Evolutionary conservation across 768 basidiomycete species (phyloP).

Genomic region (Serpula lacrymans): DNA sequence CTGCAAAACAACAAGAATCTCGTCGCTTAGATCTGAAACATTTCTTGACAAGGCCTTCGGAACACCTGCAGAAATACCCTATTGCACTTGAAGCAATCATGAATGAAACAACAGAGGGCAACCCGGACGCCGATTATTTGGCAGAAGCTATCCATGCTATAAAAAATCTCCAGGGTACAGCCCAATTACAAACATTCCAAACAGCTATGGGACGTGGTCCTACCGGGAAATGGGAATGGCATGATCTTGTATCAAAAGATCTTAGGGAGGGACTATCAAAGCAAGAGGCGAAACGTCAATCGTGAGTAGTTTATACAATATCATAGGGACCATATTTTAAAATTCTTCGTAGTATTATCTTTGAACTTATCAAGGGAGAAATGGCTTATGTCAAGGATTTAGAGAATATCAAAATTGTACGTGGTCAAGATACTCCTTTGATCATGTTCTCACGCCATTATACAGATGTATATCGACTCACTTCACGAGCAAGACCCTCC

Average conservation of each 20-base stretch:
- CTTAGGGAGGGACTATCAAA: conserved; percentile 58
- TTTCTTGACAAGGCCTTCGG: conserved; percentile 57
- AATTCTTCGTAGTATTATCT: conserved; percentile 65
- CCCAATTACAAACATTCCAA: conserved; percentile 88
- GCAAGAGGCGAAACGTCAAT: conserved; percentile 78
- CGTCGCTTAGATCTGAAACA: conserved; percentile 61
- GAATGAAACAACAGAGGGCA: conserved; percentile 75
- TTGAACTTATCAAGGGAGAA: conserved; percentile 92
- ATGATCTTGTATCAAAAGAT: conserved; percentile 76
- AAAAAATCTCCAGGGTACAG: conserved; percentile 73
- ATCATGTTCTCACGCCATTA: not conserved
- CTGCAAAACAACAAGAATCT: conserved; percentile 49
- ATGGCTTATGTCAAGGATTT: conserved; percentile 94
- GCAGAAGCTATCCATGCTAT: conserved; percentile 83
- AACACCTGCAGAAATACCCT: conserved; percentile 69
- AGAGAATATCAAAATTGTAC: conserved; percentile 76
- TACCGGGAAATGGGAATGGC: conserved; percentile 85
- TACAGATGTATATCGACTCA: conserved; percentile 78
- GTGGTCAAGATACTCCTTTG: conserved; percentile 15
- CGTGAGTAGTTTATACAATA: conserved; percentile 46
- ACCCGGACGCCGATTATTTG: conserved; percentile 81
- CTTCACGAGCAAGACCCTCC: conserved; percentile 71
- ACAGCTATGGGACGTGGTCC: conserved; percentile 80
- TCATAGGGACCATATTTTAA: conserved; percentile 3
- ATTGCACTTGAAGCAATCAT: conserved; percentile 82